A percentile compares a stretch with the other conserved stretches of the same genome.
phyloP scores from a whole-genome alignment of 2,329 filamentous ascomycete species.

The Neurospora crassa region DNA sequence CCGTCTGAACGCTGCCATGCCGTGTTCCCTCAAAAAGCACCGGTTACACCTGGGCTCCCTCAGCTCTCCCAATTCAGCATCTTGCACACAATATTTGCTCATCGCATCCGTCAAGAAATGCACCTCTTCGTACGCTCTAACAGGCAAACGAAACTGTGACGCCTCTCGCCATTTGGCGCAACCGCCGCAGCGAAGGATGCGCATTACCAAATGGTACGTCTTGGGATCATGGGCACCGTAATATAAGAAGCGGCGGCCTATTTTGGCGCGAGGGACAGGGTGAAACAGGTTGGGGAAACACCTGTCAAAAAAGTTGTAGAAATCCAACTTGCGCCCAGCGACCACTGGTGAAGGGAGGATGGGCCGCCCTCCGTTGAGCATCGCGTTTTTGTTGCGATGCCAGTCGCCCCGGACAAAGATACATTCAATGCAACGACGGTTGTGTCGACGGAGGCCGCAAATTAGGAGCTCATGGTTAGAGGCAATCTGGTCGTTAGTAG shows the following conservation, averaged over 20 bases:
- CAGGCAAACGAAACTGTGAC: not conserved
- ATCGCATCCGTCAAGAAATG: not conserved
- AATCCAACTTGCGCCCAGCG: not conserved
- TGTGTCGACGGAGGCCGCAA: conserved; percentile 7
- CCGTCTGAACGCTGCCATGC: not conserved
- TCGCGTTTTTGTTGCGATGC: no score
- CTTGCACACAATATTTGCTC: not conserved
- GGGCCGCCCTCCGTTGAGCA: not conserved
- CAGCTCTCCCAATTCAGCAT: not conserved
- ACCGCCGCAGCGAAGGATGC: conserved; percentile 3
- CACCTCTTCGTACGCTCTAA: not conserved
- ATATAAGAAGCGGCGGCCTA: not conserved
- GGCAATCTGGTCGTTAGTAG: not conserved
- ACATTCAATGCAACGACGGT: conserved; percentile 12
- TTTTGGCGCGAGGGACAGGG: not conserved
- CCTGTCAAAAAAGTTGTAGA: not conserved
- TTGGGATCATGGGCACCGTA: not conserved
- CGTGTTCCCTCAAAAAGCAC: not conserved
- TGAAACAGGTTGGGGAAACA: conserved; percentile 6
- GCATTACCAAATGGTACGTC: not conserved
- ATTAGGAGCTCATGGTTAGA: not conserved
- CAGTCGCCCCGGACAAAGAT: conserved; percentile 1
- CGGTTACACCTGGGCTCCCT: not conserved
- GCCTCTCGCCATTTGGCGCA: conserved; percentile 6
- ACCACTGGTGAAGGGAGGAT: not conserved